Base-by-base conservation (phyloP, 1,284 basidiomycete genomes). In the Tilletia indica region DNA sequence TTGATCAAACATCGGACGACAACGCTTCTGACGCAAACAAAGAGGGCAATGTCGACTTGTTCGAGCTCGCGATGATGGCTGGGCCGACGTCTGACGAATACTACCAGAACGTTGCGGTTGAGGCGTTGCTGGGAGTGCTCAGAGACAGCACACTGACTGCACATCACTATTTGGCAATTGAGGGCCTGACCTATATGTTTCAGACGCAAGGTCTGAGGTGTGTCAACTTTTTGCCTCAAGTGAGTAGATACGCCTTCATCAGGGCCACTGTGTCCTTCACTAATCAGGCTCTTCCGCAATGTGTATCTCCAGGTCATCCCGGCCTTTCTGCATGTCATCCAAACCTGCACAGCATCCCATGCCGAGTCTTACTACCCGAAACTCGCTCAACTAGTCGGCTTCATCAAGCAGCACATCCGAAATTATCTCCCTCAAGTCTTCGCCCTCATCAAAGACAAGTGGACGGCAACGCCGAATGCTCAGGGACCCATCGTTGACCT, bases 111-210 rank as follows among this genome's bases (percentile, higher is more conserved):
- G 93, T 97, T 3, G 96, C 95, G 56, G 93, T 99, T 85, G 92
- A 91, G 64, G 90, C 94, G 1, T 88, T 99, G 31, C 89, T 99
- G 64, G 89, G 90, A 68, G 93, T 99, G 70, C 86, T 99, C 76
- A 92, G 91, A 82, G 97, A 84, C 63, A 77, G 78, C 25, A 75
- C 81, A 56, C 73, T 84, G 11, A 76, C 79, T 12, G 77, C 78
- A 61, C 82, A 94, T 80, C 94, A 98, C 79, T 85, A 93, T 39
- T 86, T 86, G 63, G 96, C 96, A 72, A 96, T 99, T 76, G 95
- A 99, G 84, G 95, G 96, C 2, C 92, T 99, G 80, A 99, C 99
- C 93, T 93, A 95, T 73, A 98, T 99, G 76, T 99, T 99, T 89
- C 94, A 96, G 85, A 98, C 95, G 0, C 94, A 99, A 84, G 93